Evolutionary conservation across 805 yeast species (phyloP).

Genomic region (Hanseniaspora pseudoguilliermondii): DNA sequence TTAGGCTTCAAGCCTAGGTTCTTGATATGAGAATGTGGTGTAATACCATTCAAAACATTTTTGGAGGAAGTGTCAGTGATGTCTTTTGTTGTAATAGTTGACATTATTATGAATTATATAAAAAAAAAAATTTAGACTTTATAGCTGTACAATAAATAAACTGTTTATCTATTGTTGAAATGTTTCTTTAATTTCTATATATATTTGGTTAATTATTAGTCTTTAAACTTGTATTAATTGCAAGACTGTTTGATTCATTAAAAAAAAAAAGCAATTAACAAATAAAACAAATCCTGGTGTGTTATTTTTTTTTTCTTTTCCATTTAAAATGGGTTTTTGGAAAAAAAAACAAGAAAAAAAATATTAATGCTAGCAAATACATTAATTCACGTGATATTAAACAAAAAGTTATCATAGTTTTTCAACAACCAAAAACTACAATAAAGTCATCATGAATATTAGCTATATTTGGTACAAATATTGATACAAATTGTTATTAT

Average conservation of each 20-base stretch:
- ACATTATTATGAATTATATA: neutral
- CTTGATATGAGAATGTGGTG: conserved; percentile 96
- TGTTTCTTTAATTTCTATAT: too few relatives aligned
- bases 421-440: too few relatives aligned
- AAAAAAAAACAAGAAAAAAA: neutral
- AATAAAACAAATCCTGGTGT: neutral
- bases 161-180: too few relatives aligned
- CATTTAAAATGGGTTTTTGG: neutral
- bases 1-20: conserved; percentile 90
- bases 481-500: too few relatives aligned
- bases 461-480: too few relatives aligned
- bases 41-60: conserved; percentile 65
- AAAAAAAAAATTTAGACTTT: too few relatives aligned
- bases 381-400: neutral
- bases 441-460: too few relatives aligned
- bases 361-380: too few relatives aligned
- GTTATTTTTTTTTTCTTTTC: neutral
- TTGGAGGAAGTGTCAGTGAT: conserved; percentile 26
- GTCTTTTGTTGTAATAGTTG: conserved; percentile 6
- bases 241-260: neutral
- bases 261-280: neutral
- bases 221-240: too few relatives aligned
- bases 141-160: too few relatives aligned
- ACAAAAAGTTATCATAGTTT: too few relatives aligned
- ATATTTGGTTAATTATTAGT: too few relatives aligned